phyloP scores from a whole-genome alignment of 176 grass and related monocot species.

The Carex myosuroides region DNA sequence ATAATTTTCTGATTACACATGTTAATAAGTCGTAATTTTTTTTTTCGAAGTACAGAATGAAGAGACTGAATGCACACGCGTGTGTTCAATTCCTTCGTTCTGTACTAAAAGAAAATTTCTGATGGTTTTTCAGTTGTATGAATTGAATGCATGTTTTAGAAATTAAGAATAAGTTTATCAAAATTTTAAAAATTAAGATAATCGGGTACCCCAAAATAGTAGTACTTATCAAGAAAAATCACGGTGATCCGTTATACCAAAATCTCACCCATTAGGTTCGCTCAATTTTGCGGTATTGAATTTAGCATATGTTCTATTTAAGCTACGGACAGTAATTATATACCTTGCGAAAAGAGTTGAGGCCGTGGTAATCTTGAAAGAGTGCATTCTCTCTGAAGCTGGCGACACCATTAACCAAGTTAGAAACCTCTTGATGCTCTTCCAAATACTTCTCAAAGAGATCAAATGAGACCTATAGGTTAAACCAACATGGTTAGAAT shows the following conservation, averaged over 20 bases:
- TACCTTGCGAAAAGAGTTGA: slow-evolving; percentile 63
- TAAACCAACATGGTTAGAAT: not conserved
- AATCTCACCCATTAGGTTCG: not conserved
- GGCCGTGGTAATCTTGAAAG: slow-evolving; percentile 91
- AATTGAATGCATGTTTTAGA: not conserved
- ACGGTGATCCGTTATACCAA: not conserved
- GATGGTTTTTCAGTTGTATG: no score
- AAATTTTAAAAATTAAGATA: no score
- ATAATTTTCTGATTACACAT: no score
- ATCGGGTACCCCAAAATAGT: not conserved
- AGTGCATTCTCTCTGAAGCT: slow-evolving; percentile 87
- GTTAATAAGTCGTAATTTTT: no score
- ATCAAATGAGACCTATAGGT: slow-evolving; percentile 64
- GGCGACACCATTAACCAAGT: slow-evolving; percentile 16
- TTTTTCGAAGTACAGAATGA: no score
- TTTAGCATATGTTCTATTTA: not conserved
- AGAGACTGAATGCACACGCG: no score
- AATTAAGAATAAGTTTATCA: not conserved
- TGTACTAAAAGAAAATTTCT: not conserved
- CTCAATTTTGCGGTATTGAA: not conserved
- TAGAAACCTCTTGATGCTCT: slow-evolving; percentile 49
- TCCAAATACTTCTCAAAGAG: slow-evolving; percentile 64
- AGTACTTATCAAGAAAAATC: not conserved
- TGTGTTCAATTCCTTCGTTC: not conserved
- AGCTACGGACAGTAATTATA: not conserved